Conservation (phyloP, 2,329 filamentous ascomycete genomes). For the Botrytis porri region DNA sequence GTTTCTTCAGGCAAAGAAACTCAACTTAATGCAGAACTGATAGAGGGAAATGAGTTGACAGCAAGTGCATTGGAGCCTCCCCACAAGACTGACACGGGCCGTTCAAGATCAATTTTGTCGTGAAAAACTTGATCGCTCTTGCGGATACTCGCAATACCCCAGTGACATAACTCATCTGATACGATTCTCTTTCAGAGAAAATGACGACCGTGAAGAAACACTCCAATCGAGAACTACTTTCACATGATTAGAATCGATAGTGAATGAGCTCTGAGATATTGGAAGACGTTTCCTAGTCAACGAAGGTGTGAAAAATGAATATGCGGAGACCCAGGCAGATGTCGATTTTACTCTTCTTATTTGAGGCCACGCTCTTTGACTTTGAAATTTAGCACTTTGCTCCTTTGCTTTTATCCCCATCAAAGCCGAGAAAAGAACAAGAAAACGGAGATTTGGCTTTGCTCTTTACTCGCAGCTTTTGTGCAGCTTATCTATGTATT, state of each 20-base stretch:
- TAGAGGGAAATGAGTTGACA: background rate
- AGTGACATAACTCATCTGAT: background rate
- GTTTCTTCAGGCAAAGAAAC: background rate
- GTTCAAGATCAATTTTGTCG: background rate
- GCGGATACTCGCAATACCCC: background rate
- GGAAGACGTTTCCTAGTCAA: background rate
- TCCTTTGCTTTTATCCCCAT: background rate
- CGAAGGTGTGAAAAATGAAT: background rate
- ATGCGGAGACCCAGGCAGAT: background rate
- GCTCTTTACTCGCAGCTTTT: background rate
- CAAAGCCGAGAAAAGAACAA: background rate
- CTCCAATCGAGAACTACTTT: no score
- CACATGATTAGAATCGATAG: background rate
- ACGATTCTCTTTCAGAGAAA: background rate
- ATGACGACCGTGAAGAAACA: background rate
- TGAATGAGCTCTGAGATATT: background rate
- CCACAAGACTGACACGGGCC: background rate
- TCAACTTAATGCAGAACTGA: background rate
- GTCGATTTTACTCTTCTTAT: background rate
- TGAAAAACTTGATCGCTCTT: background rate
- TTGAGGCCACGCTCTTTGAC: background rate
- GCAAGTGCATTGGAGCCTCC: background rate
- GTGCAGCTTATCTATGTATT: background rate
- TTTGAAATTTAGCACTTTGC: background rate
- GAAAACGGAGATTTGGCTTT: background rate